phyloP scores from a whole-genome alignment of 352 stramenopile genomes.

The Aphanomyces euteiches region DNA sequence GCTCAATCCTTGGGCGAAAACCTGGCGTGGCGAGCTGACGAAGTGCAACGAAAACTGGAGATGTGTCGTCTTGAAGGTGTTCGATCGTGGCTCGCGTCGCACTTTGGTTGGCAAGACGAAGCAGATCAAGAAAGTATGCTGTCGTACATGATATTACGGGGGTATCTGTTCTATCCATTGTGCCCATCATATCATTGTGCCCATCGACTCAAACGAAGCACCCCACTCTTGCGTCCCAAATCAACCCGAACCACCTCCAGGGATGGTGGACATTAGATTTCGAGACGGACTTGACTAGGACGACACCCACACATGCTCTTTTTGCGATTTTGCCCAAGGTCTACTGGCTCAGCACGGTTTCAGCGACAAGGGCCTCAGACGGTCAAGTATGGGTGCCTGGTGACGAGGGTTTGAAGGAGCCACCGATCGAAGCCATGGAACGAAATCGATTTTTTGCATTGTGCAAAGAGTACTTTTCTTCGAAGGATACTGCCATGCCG shows the following conservation, averaged over 20 bases:
- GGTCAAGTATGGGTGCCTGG: slow-evolving; percentile 36
- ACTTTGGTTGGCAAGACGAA: slow-evolving; percentile 30
- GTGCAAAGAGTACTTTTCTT: slow-evolving; percentile 43
- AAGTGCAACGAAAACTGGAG: slow-evolving; percentile 62
- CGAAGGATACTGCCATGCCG: slow-evolving; percentile 49
- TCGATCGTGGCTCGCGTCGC: slow-evolving; percentile 44
- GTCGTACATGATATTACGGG: slow-evolving; percentile 57
- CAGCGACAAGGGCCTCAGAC: slow-evolving; percentile 35
- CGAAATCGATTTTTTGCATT: slow-evolving; percentile 41
- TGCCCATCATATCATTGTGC: slow-evolving; percentile 32
- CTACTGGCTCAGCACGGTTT: slow-evolving; percentile 56
- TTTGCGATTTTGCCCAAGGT: slow-evolving; percentile 69
- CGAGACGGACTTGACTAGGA: slow-evolving; percentile 40
- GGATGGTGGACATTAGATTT: slow-evolving; percentile 66
- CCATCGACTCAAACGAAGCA: no score
- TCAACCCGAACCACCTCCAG: slow-evolving; percentile 37
- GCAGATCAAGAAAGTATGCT: slow-evolving; percentile 46
- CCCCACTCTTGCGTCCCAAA: no score
- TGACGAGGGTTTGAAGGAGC: slow-evolving; percentile 38
- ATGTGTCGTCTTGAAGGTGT: slow-evolving; percentile 58
- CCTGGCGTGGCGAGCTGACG: slow-evolving; percentile 61
- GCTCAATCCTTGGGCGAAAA: slow-evolving; percentile 69
- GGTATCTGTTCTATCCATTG: slow-evolving; percentile 68
- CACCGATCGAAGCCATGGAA: slow-evolving; percentile 36
- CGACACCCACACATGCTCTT: slow-evolving; percentile 43